phyloP scores from a whole-genome alignment of 1,139 yeast species.

The Sugiyamaella japonica region DNA sequence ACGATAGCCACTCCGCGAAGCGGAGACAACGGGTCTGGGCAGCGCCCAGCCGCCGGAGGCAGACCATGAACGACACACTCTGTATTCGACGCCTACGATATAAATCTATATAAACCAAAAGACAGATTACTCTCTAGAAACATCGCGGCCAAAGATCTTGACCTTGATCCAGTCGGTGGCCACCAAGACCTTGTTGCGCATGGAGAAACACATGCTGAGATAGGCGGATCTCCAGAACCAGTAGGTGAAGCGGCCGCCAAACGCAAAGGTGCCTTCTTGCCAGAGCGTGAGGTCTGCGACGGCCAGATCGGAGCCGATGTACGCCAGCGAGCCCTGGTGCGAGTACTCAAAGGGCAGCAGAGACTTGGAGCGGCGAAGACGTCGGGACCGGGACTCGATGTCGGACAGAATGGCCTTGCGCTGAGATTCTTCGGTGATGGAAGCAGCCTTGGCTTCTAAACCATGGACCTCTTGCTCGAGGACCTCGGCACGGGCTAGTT shows the following conservation, averaged over 20 bases:
- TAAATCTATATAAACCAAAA: background rate
- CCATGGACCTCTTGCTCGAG: slow-evolving; percentile 48
- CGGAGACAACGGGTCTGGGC: background rate
- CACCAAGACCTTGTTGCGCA: slow-evolving; percentile 82
- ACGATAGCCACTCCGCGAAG: slow-evolving; percentile 16
- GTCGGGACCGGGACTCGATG: slow-evolving; percentile 43
- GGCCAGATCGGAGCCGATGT: slow-evolving; percentile 84
- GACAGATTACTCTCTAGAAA: slow-evolving; percentile 42
- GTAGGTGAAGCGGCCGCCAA: slow-evolving; percentile 86
- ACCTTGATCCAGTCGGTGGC: slow-evolving; percentile 87
- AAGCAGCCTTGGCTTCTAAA: slow-evolving; percentile 44
- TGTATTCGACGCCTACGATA: background rate
- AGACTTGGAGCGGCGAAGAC: slow-evolving; percentile 61
- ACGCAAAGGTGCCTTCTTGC: slow-evolving; percentile 82
- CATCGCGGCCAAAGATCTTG: slow-evolving; percentile 84
- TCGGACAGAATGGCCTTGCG: slow-evolving; percentile 39
- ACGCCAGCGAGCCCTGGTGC: slow-evolving; percentile 65
- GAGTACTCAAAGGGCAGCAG: slow-evolving; percentile 67
- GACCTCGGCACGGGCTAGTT: slow-evolving; percentile 65
- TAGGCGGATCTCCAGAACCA: slow-evolving; percentile 95
- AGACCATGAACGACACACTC: background rate
- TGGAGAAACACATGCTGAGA: slow-evolving; percentile 87
- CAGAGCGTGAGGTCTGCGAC: slow-evolving; percentile 82
- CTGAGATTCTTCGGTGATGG: slow-evolving; percentile 38
- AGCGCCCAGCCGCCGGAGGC: background rate